phyloP scores from a whole-genome alignment of 2,329 filamentous ascomycete species.

The Epichloe baconii region DNA sequence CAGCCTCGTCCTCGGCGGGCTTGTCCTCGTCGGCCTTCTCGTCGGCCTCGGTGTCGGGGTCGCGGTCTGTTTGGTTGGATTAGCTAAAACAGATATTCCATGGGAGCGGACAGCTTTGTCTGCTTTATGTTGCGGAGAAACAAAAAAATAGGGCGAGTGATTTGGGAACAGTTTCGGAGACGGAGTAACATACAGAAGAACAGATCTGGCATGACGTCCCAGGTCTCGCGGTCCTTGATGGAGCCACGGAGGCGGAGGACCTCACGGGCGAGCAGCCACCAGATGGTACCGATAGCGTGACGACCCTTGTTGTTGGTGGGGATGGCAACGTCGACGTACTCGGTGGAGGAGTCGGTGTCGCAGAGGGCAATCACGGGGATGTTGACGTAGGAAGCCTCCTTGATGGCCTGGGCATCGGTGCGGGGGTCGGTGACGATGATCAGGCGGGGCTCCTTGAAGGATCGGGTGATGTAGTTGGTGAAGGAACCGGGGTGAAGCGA shows the following conservation, averaged over 20 bases:
- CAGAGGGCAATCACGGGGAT: conserved; percentile 98
- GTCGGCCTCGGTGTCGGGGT: conserved; percentile 98
- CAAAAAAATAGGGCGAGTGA: neutral
- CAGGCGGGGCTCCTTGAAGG: conserved; percentile 99
- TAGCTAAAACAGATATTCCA: conserved; percentile 6
- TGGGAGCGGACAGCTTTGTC: neutral
- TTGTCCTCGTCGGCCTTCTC: conserved; percentile 94
- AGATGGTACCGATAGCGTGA: conserved; percentile 94
- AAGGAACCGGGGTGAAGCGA: conserved; percentile 99
- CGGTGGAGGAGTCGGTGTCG: conserved; percentile 98
- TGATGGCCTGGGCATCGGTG: conserved; percentile 99
- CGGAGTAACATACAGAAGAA: conserved; percentile 69
- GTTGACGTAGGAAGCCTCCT: conserved; percentile 99
- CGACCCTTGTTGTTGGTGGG: conserved; percentile 99
- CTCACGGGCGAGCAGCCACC: conserved; percentile 99
- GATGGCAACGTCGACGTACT: conserved; percentile 99
- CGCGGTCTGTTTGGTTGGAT: conserved; percentile 52
- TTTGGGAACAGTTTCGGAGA: neutral
- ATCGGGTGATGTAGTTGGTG: conserved; percentile 99
- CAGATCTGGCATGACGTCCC: conserved; percentile 99
- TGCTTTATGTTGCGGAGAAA: neutral
- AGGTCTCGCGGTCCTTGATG: conserved; percentile 89
- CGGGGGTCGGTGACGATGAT: conserved; percentile 99
- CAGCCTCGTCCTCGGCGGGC: conserved; percentile 73
- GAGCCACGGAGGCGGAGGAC: conserved; percentile 97